Percentiles rank a stretch among this genome's conserved stretches.
Conservation (phyloP, 495 filamentous ascomycete species). For the Podospora australis region DNA sequence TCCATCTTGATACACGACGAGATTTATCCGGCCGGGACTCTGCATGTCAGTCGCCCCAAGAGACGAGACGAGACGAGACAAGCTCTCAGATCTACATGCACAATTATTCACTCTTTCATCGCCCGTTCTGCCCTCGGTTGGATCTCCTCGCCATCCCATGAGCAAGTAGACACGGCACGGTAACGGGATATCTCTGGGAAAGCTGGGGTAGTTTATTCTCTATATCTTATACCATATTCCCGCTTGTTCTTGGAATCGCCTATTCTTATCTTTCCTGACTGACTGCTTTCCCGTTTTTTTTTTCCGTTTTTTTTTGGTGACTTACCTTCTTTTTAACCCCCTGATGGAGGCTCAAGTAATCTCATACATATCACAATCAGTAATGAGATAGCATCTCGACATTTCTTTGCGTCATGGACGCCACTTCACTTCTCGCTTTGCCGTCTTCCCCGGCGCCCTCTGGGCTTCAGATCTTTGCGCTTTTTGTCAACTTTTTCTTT, state of each 20-base stretch:
- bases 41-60: conserved; percentile 17
- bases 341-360: conserved; percentile 15
- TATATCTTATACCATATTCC: conserved; percentile 27
- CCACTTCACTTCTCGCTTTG: conserved; percentile 14
- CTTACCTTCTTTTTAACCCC: conserved; percentile 4
- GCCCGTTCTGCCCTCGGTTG: conserved; percentile 7
- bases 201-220: conserved; percentile 3
- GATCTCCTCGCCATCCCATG: conserved; percentile 1
- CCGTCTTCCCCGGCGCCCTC: conserved; percentile 14
- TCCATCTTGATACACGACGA: conserved; percentile 30
- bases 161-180: conserved; percentile 14
- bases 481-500: conserved; percentile 44
- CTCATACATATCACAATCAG: conserved; percentile 15
- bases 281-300: conserved; percentile 6
- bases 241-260: conserved; percentile 6
- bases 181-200: conserved; percentile 7
- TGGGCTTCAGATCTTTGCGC: conserved; percentile 36
- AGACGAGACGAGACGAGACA: conserved; percentile 24
- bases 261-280: conserved; percentile 9
- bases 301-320: not conserved
- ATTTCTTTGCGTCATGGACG: conserved; percentile 22
- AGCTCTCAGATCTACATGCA: conserved; percentile 20
- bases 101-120: conserved; percentile 5
- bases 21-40: conserved; percentile 30
- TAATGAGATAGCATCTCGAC: conserved; percentile 22